phyloP scores from a whole-genome alignment of 2,329 filamentous ascomycete genomes.

The Aspergillus pseudotamarii region DNA sequence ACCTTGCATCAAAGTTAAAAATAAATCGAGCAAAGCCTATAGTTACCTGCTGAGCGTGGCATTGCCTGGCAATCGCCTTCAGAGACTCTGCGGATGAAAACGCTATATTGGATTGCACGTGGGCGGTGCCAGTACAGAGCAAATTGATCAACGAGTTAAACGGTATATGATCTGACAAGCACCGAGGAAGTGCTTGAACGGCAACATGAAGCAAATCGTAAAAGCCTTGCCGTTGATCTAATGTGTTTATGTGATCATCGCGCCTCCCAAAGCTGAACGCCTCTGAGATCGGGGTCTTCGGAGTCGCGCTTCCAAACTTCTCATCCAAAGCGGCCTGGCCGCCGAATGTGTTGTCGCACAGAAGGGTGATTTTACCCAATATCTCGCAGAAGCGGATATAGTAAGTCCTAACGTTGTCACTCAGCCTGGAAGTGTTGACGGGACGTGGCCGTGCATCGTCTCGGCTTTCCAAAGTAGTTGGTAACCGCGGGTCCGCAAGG shows the following conservation, averaged over 20 bases:
- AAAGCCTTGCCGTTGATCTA: slow-evolving; percentile 89
- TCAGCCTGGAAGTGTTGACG: slow-evolving; percentile 64
- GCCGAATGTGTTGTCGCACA: slow-evolving; percentile 96
- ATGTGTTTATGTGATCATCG: slow-evolving; percentile 72
- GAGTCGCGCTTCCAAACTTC: slow-evolving; percentile 83
- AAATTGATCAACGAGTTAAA: slow-evolving; percentile 94
- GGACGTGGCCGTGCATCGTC: slow-evolving; percentile 45
- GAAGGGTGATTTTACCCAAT: slow-evolving; percentile 89
- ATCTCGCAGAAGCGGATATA: slow-evolving; percentile 94
- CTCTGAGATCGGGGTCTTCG: slow-evolving; percentile 93
- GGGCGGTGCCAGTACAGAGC: slow-evolving; percentile 92
- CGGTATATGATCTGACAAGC: slow-evolving; percentile 84
- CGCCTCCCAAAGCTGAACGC: slow-evolving; percentile 87
- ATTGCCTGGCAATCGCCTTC: slow-evolving; percentile 92
- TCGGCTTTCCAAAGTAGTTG: slow-evolving; percentile 33
- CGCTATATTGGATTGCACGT: slow-evolving; percentile 90
- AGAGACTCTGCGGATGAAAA: slow-evolving; percentile 88
- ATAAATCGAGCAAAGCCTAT: slow-evolving; percentile 97
- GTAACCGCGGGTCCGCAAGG: slow-evolving; percentile 38
- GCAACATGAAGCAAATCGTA: slow-evolving; percentile 95
- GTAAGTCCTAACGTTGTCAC: slow-evolving; percentile 78
- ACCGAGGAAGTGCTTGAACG: slow-evolving; percentile 92
- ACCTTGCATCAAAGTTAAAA: slow-evolving; percentile 96
- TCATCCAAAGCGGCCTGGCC: slow-evolving; percentile 94
- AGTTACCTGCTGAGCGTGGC: slow-evolving; percentile 90